phyloP scores from a whole-genome alignment of 495 filamentous ascomycete genomes.

The Aspergillus mulundensis region DNA sequence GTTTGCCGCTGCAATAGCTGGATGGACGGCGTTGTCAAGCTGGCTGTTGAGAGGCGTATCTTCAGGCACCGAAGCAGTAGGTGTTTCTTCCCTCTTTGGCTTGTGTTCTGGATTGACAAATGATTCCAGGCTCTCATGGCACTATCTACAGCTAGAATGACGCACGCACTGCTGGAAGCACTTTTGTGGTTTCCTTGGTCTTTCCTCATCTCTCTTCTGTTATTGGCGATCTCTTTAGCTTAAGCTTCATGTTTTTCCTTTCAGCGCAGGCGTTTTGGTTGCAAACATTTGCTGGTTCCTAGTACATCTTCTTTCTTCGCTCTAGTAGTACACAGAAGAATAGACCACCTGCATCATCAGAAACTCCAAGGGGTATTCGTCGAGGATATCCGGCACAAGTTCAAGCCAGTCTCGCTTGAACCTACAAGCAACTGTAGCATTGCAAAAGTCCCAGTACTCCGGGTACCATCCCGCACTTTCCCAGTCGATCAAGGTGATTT shows the following conservation, averaged over 20 bases:
- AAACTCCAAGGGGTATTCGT: slow-evolving; percentile 18
- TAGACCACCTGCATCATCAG: slow-evolving; percentile 24
- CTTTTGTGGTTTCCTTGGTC: too few species aligned
- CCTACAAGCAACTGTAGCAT: slow-evolving; percentile 17
- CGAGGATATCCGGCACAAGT: slow-evolving; percentile 20
- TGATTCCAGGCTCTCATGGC: too few species aligned
- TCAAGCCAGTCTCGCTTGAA: slow-evolving; percentile 23
- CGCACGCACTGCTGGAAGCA: too few species aligned
- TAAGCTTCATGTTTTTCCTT: not conserved
- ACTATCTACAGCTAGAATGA: too few species aligned
- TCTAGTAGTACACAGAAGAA: slow-evolving; percentile 20
- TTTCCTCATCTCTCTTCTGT: too few species aligned
- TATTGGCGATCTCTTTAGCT: too few species aligned
- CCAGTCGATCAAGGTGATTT: slow-evolving; percentile 45
- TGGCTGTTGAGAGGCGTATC: slow-evolving; percentile 3
- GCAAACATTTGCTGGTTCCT: not conserved
- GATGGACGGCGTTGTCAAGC: not conserved
- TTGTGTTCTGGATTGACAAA: too few species aligned
- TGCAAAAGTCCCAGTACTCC: slow-evolving; percentile 47
- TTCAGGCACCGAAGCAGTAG: not conserved
- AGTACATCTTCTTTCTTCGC: not conserved
- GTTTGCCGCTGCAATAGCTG: not conserved
- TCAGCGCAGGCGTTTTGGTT: not conserved
- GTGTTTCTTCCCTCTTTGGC: not conserved
- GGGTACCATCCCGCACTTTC: slow-evolving; percentile 47